Evolutionary conservation across 1,284 basidiomycete species (phyloP).

Genomic region (Fistulinella cinereoalba): DNA sequence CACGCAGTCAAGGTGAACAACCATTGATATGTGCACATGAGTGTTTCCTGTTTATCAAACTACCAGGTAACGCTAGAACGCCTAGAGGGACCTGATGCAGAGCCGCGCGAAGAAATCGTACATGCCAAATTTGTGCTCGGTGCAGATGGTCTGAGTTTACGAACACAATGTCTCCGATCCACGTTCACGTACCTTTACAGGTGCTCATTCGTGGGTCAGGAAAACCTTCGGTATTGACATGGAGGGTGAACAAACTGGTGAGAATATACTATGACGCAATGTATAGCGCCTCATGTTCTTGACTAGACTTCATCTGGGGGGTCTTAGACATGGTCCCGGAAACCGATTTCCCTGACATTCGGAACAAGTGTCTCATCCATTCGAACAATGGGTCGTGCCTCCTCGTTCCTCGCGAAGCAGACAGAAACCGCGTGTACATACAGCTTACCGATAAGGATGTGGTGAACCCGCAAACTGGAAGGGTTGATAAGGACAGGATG

Average conservation of each 20-base stretch:
- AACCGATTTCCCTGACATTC: slow-evolving; percentile 62
- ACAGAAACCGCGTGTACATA: slow-evolving; percentile 46
- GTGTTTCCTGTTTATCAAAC: slow-evolving; percentile 1
- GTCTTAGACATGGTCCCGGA: slow-evolving; percentile 52
- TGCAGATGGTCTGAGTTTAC: slow-evolving; percentile 42
- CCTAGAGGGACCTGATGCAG: slow-evolving; percentile 28
- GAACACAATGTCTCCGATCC: too few relatives aligned
- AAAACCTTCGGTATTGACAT: slow-evolving; percentile 49
- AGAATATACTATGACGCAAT: slow-evolving; percentile 1
- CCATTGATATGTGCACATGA: not conserved
- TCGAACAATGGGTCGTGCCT: slow-evolving; percentile 49
- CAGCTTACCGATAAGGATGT: slow-evolving; percentile 43
- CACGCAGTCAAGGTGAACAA: slow-evolving; percentile 34
- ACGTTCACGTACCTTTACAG: slow-evolving; percentile 21
- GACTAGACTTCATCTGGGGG: slow-evolving; percentile 55
- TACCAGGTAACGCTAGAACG: slow-evolving; percentile 37
- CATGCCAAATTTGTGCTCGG: slow-evolving; percentile 56
- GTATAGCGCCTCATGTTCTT: not conserved
- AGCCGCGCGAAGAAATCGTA: slow-evolving; percentile 41
- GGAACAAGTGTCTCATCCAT: slow-evolving; percentile 56
- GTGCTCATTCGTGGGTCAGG: slow-evolving; percentile 62
- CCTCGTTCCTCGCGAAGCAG: slow-evolving; percentile 43
- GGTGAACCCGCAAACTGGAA: slow-evolving; percentile 32
- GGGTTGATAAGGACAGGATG: slow-evolving; percentile 43
- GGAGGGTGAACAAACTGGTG: slow-evolving; percentile 57